These are phyloP conservation scores for Auxenochlorella protothecoides DNA, from an alignment of 139 green algal species.

Conservation along the genomic window DNA sequence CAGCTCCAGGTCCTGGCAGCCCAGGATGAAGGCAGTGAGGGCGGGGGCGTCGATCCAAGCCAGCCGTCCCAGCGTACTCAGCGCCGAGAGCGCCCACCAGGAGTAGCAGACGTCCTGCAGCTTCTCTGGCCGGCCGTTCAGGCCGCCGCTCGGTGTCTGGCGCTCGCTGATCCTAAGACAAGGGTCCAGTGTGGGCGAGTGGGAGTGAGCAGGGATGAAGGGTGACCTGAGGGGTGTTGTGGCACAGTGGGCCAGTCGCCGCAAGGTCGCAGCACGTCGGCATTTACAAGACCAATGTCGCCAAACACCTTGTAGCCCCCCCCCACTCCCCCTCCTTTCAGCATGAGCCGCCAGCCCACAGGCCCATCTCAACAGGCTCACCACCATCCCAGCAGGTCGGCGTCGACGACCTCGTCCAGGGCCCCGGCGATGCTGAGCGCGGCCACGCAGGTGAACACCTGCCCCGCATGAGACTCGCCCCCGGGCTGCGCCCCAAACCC, in stretches of 20 bases:
- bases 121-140: slow-evolving; percentile 93
- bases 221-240: too few species aligned
- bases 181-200: too few species aligned
- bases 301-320: too few species aligned
- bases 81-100: slow-evolving; percentile 94
- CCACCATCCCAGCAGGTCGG: slow-evolving; percentile 92
- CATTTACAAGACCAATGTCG: too few species aligned
- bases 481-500: slow-evolving; percentile 83
- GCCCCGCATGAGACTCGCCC: slow-evolving; percentile 70
- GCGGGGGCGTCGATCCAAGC: slow-evolving; percentile 86
- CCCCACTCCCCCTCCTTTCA: too few species aligned
- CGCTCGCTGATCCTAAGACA: slow-evolving; percentile 67
- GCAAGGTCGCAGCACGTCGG: too few species aligned
- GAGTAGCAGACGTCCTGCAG: slow-evolving; percentile 73
- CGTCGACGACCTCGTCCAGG: slow-evolving; percentile 63
- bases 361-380: slow-evolving; percentile 6
- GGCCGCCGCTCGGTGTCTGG: slow-evolving; percentile 76
- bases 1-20: slow-evolving; percentile 84
- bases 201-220: too few species aligned
- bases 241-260: too few species aligned
- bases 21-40: slow-evolving; percentile 76
- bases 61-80: slow-evolving; percentile 75
- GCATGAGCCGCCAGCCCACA: too few species aligned
- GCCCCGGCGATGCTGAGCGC: slow-evolving; percentile 65
- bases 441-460: slow-evolving; percentile 89